Base-by-base conservation (phyloP, 148 eudicot genomes). In the Vaccinium darrowii region DNA sequence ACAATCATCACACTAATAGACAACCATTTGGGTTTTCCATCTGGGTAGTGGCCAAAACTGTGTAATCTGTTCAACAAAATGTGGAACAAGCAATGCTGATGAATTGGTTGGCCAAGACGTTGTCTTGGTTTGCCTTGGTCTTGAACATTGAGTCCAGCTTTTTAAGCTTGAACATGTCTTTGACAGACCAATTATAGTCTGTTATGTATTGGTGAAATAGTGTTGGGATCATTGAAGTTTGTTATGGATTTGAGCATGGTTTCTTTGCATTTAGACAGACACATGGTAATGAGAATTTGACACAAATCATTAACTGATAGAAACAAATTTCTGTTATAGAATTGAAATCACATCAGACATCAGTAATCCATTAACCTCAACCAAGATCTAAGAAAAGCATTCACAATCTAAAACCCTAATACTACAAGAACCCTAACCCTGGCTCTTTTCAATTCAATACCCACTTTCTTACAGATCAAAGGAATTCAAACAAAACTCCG, bases 61-160 rank as follows among this genome's bases (percentile, higher is more conserved):
- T 97, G 52, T 88, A 90, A 54, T 95, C 91, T 14, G 84, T 88
- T 53, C 39, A 84, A 74, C 84, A 81, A 13, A 91, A 76, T n/a
- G 89, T 83, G 63, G 91, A 92, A 89, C 95, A 93, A 8, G 88
- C 87, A 4, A 65, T 23, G 33, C 90, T 88, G 10, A 93, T 88
- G 80, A 91, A 95, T 73, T 92, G 93, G 88, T 89, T 93, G 84
- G 92, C 86, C 67, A 89, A 69, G 85, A 91, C 91, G 84, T 90
- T 91, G 82, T 93, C 95, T 82, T 91, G 84, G 57, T 87, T 87
- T 23, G 82, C 80, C 47, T 85, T 78, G 83, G 75, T 89, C 88
- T 95, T 95, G 74, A 91, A 84, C 92, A 95, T 90, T 52, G 90
- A 90, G 78, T 91, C 90, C 86, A 95, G 84, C 69, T 87, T 47